Conservation (phyloP, 1,284 basidiomycete genomes). For the Pascua sp. region DNA sequence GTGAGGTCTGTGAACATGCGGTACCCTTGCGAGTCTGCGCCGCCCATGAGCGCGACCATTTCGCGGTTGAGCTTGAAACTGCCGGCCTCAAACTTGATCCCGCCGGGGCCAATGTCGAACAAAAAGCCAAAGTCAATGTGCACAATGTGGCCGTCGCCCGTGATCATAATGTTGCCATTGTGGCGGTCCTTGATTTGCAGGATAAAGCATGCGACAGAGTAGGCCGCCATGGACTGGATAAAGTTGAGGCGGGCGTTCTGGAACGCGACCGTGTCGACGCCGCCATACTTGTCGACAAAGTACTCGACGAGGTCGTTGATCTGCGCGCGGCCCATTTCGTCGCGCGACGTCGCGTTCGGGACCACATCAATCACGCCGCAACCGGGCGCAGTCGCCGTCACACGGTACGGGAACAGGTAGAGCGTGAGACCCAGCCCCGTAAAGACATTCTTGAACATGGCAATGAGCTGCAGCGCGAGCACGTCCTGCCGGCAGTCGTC, state of each 20-base stretch:
- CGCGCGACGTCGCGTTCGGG: conserved; percentile 93
- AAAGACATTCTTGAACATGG: conserved; percentile 99
- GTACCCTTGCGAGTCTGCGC: conserved; percentile 87
- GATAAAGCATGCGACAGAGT: conserved; percentile 97
- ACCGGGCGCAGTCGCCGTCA: conserved; percentile 94
- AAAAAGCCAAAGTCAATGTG: conserved; percentile 96
- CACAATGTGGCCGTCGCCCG: conserved; percentile 90
- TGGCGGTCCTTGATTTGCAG: conserved; percentile 96
- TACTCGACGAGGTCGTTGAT: conserved; percentile 94
- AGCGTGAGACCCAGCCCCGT: conserved; percentile 77
- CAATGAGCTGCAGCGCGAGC: conserved; percentile 92
- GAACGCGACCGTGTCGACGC: conserved; percentile 81
- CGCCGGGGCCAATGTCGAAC: conserved; percentile 76
- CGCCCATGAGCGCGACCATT: conserved; percentile 98
- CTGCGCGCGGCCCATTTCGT: conserved; percentile 99
- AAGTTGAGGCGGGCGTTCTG: conserved; percentile 93
- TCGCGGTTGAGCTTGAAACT: conserved; percentile 98
- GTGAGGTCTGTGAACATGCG: conserved; percentile 89
- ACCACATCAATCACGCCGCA: conserved; percentile 99
- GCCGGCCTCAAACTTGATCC: conserved; percentile 94
- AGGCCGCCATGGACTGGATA: conserved; percentile 98
- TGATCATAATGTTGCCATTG: conserved; percentile 99
- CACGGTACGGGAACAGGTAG: conserved; percentile 94
- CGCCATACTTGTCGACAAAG: conserved; percentile 92
- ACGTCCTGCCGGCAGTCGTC: conserved; percentile 99